Evolutionary conservation across 495 filamentous ascomycete genomes (phyloP), one percentile per base, ranked within the genome.

Genomic region (Geoglossum glabrum): DNA sequence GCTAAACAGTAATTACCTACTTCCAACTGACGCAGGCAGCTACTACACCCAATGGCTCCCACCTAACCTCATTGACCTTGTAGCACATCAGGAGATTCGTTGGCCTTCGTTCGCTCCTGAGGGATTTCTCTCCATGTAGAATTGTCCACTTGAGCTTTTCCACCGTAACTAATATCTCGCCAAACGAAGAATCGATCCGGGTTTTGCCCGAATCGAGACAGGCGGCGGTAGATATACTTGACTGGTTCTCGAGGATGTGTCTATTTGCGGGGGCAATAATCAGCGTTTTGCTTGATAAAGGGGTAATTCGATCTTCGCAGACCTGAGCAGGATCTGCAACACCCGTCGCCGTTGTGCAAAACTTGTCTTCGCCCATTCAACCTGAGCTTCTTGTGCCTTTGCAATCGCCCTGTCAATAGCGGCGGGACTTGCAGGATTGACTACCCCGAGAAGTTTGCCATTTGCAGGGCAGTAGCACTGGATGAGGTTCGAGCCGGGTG

Each of bases 121-220:
- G 68, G 1, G 89, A 84, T 62, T 79, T 81, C 68, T 95, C 90
- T 63, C 93, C 93, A 71, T 97, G 84, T 49, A 83, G 73, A 62
- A 97, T 83, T 0, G 88, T 94, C 90, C 90, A 99, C 64, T 86
- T 80, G 38, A 99, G 77, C 70, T 95, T 96, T 72, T 97, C 92
- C 0, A 78, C 78, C 11, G 90, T 95, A 7, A 95, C 87, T 50
- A 99, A 75, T 57, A 96, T 88, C 73, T 99, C 92, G 33, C 92
- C 92, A 38, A 99, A 81, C 36, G 82, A 80, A 9, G 90, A 90
- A 66, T 99, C 92, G 28, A 96, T 80, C 72, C 86, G 85, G 5
- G 93, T 95, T 71, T 99, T 99, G 54, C 92, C 92, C n/a, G 87
- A 92, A 71, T 99, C 92, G 17, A 95, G 74, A 65, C 90, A 96